Evolutionary conservation across 2,329 filamentous ascomycete genomes (phyloP), one percentile per base, ranked within the genome.

Genomic region (Beauveria scarabaeidicola): DNA sequence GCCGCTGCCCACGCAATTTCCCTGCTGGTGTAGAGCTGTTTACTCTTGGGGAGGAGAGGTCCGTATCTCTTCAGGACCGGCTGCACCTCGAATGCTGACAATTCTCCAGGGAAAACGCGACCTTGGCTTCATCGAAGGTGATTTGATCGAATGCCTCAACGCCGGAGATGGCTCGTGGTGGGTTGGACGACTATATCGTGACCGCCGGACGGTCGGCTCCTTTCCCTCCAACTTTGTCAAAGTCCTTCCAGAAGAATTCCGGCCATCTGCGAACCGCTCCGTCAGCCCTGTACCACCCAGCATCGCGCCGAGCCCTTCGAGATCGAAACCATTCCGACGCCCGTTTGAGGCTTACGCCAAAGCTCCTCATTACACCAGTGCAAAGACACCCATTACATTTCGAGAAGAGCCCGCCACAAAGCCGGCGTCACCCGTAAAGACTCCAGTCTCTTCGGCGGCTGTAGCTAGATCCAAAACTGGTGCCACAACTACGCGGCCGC

Each of bases 141-240:
- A 99, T 74, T 76, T 99, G 65, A 99, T 99, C 72, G 94, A 99
- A 82, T 97, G 93, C 70, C 81, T 99, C 57, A 99, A 99, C 72
- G 94, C 94, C 21, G 94, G 94, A 64, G 94, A 99, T 75, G 94
- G 94, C 56, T 92, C 90, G 51, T 99, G 94, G 94, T 99, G 94
- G 94, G 96, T 92, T 75, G 94, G 94, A 52, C 85, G 93, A 64
- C 76, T 99, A 70, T 90, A 87, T 70, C 85, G 94, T 66, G 94
- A 99, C 75, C 88, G 89, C 72, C 86, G 92, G 69, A 91, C 93
- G 68, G 87, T 97, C 68, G 94, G 94, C 58, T 80, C 94, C 21
- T 99, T 99, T 69, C 94, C 94, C 0, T 97, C 92, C 68, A 99
- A 99, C 75, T 99, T 99, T 70, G 94, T 99, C 70, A 85, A 95